Percentiles rank a stretch among this genome's conserved stretches.
Conservation (phyloP, 352 stramenopile species). For the Thraustochytrium striatum region DNA sequence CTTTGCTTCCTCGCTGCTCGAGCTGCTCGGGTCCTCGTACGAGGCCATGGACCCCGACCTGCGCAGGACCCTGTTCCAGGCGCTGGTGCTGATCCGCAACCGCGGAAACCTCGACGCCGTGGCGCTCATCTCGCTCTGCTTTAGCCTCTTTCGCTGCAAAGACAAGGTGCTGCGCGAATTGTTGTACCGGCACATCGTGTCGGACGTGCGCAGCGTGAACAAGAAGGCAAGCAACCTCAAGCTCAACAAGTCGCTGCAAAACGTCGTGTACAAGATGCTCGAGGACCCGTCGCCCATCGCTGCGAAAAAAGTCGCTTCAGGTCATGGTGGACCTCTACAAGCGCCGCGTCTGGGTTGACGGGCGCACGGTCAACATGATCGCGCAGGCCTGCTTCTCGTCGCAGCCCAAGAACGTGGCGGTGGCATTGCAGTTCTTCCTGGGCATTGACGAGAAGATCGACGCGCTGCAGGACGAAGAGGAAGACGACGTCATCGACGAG, state of each 20-base stretch:
- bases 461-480: constrained; percentile 78
- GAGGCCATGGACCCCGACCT: constrained; percentile 81
- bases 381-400: constrained; percentile 74
- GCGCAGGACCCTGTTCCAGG: constrained; percentile 86
- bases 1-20: constrained; percentile 85
- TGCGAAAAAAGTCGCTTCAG: constrained; percentile 79
- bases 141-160: constrained; percentile 89
- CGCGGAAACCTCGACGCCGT: constrained; percentile 83
- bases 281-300: constrained; percentile 62
- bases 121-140: constrained; percentile 89
- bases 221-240: constrained; percentile 79
- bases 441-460: constrained; percentile 92
- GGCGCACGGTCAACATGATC: constrained; percentile 92
- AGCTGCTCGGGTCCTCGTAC: constrained; percentile 80
- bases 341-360: constrained; percentile 89
- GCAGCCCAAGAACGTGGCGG: constrained; percentile 76
- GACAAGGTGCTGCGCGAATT: constrained; percentile 91
- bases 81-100: constrained; percentile 92
- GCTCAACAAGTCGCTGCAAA: constrained; percentile 89
- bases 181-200: constrained; percentile 91
- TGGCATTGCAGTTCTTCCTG: constrained; percentile 94
- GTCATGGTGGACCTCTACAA: constrained; percentile 93
- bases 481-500: constrained; percentile 70
- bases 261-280: constrained; percentile 90
- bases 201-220: constrained; percentile 86